Conservation (phyloP, 805 yeast species). For the Blastobotrys terrestris region DNA sequence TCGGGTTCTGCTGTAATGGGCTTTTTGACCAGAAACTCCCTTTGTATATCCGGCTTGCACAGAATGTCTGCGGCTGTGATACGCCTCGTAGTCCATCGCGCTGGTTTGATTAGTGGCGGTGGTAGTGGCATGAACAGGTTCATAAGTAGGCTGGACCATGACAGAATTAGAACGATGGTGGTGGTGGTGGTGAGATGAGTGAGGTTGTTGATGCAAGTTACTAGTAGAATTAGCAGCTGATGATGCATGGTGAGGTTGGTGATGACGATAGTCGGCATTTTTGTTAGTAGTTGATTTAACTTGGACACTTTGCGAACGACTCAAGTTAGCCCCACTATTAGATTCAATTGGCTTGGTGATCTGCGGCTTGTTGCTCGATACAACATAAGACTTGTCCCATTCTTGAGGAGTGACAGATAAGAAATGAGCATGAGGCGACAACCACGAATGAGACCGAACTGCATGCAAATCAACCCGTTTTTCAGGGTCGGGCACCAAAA, state of each 20-base stretch:
- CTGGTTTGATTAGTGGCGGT: constrained; percentile 7
- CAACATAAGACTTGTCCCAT: constrained; percentile 58
- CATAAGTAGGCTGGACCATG: constrained; percentile 4
- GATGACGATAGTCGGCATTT: background rate
- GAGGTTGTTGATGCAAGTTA: constrained; percentile 1
- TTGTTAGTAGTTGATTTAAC: constrained; percentile 11
- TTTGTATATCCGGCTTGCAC: constrained; percentile 21
- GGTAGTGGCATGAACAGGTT: constrained; percentile 7
- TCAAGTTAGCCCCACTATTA: constrained; percentile 9
- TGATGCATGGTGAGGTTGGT: background rate
- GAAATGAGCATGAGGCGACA: constrained; percentile 75
- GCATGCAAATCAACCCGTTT: constrained; percentile 63
- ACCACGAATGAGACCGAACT: constrained; percentile 81
- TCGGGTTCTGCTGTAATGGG: constrained; percentile 8
- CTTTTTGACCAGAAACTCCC: constrained; percentile 10
- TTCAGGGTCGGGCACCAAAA: constrained; percentile 75
- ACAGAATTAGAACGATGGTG: constrained; percentile 1
- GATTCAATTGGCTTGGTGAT: constrained; percentile 4
- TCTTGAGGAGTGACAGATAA: constrained; percentile 79
- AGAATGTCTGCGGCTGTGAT: constrained; percentile 18
- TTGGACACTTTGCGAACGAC: constrained; percentile 24
- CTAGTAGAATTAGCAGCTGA: background rate
- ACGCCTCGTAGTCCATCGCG: constrained; percentile 7
- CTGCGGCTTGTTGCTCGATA: constrained; percentile 4
- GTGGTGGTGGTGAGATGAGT: background rate